Conservation (phyloP, 495 filamentous ascomycete species). For the Talaromyces wortmannii region DNA sequence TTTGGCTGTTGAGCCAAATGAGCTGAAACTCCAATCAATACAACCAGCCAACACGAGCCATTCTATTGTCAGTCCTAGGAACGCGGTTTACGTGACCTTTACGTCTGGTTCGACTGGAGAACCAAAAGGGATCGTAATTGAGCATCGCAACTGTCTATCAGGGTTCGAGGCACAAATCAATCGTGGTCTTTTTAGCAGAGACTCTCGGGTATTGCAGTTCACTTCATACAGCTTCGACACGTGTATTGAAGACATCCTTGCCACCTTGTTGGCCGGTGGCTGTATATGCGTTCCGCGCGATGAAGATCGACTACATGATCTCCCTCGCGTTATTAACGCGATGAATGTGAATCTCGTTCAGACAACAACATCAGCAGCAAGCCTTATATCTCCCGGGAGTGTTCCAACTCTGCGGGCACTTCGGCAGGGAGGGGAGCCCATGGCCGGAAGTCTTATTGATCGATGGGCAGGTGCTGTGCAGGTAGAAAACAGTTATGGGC, state of each 20-base stretch:
- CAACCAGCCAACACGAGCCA: not conserved
- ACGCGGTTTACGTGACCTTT: not conserved
- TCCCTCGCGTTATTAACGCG: conserved; percentile 35
- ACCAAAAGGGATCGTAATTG: conserved; percentile 35
- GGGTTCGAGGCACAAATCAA: not conserved
- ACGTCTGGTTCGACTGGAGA: conserved; percentile 31
- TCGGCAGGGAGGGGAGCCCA: conserved; percentile 44
- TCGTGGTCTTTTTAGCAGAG: not conserved
- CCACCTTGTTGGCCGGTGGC: conserved; percentile 4
- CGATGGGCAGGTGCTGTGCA: conserved; percentile 29
- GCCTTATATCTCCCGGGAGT: conserved; percentile 29
- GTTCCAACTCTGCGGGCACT: conserved; percentile 39
- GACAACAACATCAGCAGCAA: conserved; percentile 45
- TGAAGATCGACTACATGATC: conserved; percentile 18
- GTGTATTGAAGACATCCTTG: conserved; percentile 6
- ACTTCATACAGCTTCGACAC: conserved; percentile 12
- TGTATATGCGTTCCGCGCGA: conserved; percentile 19
- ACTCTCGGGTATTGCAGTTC: conserved; percentile 14
- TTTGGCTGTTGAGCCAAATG: not conserved
- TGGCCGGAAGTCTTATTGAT: conserved; percentile 27
- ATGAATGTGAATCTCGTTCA: conserved; percentile 36
- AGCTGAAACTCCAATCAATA: not conserved
- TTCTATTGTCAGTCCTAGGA: not conserved
- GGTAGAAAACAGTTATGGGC: conserved; percentile 40
- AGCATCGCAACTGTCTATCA: conserved; percentile 25